A percentile compares a stretch with the other conserved stretches of the same genome.
phyloP scores from a whole-genome alignment of 2,329 filamentous ascomycete species.

The Blastomyces gilchristii region DNA sequence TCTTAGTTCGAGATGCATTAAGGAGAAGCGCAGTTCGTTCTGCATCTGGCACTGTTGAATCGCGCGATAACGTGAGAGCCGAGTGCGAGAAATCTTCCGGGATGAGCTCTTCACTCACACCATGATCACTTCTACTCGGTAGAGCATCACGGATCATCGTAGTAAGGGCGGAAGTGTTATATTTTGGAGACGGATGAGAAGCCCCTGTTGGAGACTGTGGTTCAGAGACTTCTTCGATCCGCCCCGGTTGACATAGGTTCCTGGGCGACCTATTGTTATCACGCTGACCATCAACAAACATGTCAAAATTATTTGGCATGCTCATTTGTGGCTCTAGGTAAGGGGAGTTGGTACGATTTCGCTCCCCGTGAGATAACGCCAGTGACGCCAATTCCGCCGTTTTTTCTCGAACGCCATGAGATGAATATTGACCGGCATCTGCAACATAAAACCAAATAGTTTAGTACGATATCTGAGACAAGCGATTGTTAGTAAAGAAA shows the following conservation, averaged over 20 bases:
- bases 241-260: slow-evolving; percentile 29
- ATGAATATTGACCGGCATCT: slow-evolving; percentile 64
- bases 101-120: slow-evolving; percentile 15
- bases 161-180: slow-evolving; percentile 40
- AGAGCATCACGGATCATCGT: slow-evolving; percentile 40
- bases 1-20: slow-evolving; percentile 22
- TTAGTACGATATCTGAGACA: background rate
- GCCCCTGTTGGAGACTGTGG: slow-evolving; percentile 41
- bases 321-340: slow-evolving; percentile 20
- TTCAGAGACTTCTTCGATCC: slow-evolving; percentile 54
- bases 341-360: slow-evolving; percentile 21
- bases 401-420: slow-evolving; percentile 68
- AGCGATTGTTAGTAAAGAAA: background rate
- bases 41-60: slow-evolving; percentile 22
- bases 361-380: slow-evolving; percentile 52
- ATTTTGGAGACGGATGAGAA: slow-evolving; percentile 24
- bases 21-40: slow-evolving; percentile 31
- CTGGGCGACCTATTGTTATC: background rate
- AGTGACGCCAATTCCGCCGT: slow-evolving; percentile 80
- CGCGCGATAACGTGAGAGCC: slow-evolving; percentile 16
- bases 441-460: slow-evolving; percentile 33
- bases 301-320: slow-evolving; percentile 23
- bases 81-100: slow-evolving; percentile 12
- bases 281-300: slow-evolving; percentile 20
- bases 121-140: slow-evolving; percentile 18